A percentile compares a stretch with the other conserved stretches of the same genome.
These are phyloP conservation scores for Pyrenophora tritici-repentis DNA, from an alignment of 2,329 filamentous ascomycete genomes.

Conservation along the genomic window DNA sequence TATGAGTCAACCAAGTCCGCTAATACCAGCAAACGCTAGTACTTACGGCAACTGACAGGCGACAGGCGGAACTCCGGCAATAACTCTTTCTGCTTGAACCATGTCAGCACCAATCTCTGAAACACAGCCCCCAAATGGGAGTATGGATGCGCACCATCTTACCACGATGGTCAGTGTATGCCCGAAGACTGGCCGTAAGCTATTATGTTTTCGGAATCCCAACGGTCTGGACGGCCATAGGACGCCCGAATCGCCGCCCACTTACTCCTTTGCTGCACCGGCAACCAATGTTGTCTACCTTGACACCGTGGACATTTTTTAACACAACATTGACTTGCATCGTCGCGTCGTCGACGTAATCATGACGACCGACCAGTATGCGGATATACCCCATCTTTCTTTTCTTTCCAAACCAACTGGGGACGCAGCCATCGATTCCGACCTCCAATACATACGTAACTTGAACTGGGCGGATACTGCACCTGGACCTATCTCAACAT, in stretches of 20 bases:
- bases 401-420: slow-evolving; percentile 4
- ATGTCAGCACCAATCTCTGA: too few relatives aligned
- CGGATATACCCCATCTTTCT: slow-evolving; percentile 1
- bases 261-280: background rate
- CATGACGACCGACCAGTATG: slow-evolving; percentile 1
- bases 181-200: slow-evolving; percentile 2
- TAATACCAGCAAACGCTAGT: too few relatives aligned
- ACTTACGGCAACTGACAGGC: too few relatives aligned
- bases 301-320: background rate
- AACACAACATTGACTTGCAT: background rate
- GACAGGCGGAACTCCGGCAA: too few relatives aligned
- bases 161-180: background rate
- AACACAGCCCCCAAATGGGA: too few relatives aligned
- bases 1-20: too few relatives aligned
- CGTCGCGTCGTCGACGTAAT: background rate
- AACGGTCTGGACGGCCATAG: background rate
- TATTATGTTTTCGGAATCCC: slow-evolving; percentile 1
- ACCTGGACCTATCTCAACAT: slow-evolving; percentile 3
- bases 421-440: slow-evolving; percentile 2
- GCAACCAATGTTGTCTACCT: background rate
- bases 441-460: slow-evolving; percentile 1
- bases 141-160: too few relatives aligned
- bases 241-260: background rate
- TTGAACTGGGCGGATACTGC: slow-evolving; percentile 5
- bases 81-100: too few relatives aligned